Conservation (phyloP, 805 yeast genomes). For the Candida sonorensis region DNA sequence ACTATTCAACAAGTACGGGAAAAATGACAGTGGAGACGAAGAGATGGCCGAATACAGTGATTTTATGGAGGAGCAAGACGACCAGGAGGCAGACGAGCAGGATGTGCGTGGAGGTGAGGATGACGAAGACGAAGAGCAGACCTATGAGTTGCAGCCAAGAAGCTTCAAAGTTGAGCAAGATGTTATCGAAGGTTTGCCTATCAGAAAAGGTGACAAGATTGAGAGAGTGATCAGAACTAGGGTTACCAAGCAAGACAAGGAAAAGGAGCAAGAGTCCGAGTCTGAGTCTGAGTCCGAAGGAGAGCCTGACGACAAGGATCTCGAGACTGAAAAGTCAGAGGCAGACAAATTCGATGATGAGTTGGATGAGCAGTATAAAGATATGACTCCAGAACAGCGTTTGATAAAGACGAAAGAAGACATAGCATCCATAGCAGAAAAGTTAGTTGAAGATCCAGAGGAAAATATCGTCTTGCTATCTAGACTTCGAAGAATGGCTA, state of each 20-base stretch:
- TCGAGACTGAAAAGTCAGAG: constrained; percentile 9
- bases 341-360: constrained; percentile 18
- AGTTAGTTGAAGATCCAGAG: constrained; percentile 82
- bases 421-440: constrained; percentile 73
- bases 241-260: constrained; percentile 13
- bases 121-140: constrained; percentile 56
- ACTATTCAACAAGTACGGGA: constrained; percentile 20
- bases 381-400: constrained; percentile 43
- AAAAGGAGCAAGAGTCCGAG: constrained; percentile 10
- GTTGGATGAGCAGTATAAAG: constrained; percentile 35
- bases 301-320: constrained; percentile 9
- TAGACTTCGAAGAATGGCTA: constrained; percentile 63
- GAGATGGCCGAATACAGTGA: constrained; percentile 2
- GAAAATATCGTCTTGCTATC: constrained; percentile 62
- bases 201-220: constrained; percentile 69
- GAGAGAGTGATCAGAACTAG: constrained; percentile 49
- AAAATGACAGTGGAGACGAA: constrained; percentile 10
- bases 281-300: constrained; percentile 10
- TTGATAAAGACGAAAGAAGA: constrained; percentile 67
- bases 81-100: constrained; percentile 9
- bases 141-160: constrained; percentile 73
- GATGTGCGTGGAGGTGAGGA: constrained; percentile 10
- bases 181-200: constrained; percentile 68
- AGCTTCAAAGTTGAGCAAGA: constrained; percentile 35
- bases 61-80: constrained; percentile 15